A percentile compares a stretch with the other conserved stretches of the same genome.
Conservation (phyloP, 805 yeast species). For the Blastobotrys attinorum region DNA sequence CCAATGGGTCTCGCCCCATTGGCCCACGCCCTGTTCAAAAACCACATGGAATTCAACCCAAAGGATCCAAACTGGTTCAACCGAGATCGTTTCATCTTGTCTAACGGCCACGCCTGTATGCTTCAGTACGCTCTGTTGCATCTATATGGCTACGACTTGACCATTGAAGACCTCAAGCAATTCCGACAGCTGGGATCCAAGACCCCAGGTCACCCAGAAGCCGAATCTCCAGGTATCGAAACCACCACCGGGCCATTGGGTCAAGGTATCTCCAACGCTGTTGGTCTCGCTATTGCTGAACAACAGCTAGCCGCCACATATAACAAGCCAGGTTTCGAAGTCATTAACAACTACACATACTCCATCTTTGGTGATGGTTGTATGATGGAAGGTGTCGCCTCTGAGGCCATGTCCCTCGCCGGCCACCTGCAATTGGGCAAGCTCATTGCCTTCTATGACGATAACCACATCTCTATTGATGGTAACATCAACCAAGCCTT, state of each 20-base stretch:
- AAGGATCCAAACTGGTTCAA: slow-evolving; percentile 86
- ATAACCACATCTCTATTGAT: slow-evolving; percentile 93
- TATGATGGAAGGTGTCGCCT: slow-evolving; percentile 94
- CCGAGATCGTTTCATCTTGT: slow-evolving; percentile 90
- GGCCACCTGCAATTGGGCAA: slow-evolving; percentile 93
- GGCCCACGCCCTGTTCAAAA: slow-evolving; percentile 75
- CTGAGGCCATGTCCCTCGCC: slow-evolving; percentile 91
- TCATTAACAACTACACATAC: slow-evolving; percentile 73
- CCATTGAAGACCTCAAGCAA: slow-evolving; percentile 77
- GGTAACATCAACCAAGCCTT: slow-evolving; percentile 85
- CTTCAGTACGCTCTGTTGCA: slow-evolving; percentile 78
- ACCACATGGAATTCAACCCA: slow-evolving; percentile 80
- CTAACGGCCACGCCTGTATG: slow-evolving; percentile 96
- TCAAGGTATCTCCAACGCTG: slow-evolving; percentile 94
- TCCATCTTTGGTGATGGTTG: slow-evolving; percentile 94
- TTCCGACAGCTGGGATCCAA: slow-evolving; percentile 87
- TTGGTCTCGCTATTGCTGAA: slow-evolving; percentile 94
- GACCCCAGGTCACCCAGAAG: slow-evolving; percentile 98
- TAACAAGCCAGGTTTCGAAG: slow-evolving; percentile 74
- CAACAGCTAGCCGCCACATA: slow-evolving; percentile 84
- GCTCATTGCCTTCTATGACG: slow-evolving; percentile 93
- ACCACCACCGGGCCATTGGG: slow-evolving; percentile 99
- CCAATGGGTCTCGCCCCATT: slow-evolving; percentile 97
- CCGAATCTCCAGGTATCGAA: slow-evolving; percentile 84
- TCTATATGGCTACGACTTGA: slow-evolving; percentile 72